A percentile compares a stretch with the other conserved stretches of the same genome.
Conservation (phyloP, 805 yeast species). For the Schwanniomyces yamadae region DNA sequence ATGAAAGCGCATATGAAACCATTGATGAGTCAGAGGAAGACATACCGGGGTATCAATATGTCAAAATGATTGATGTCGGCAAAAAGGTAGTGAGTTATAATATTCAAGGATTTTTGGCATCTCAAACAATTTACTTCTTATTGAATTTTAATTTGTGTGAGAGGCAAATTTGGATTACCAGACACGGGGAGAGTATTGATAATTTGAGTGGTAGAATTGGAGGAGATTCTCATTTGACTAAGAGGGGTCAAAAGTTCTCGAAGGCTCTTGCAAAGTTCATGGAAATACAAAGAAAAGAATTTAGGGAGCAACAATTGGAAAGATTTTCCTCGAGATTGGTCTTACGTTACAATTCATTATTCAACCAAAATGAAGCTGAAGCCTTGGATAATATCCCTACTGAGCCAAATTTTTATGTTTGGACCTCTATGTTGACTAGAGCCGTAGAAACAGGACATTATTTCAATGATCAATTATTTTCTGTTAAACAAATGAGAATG, state of each 20-base stretch:
- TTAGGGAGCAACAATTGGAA: constrained; percentile 60
- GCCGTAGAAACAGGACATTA: constrained; percentile 74
- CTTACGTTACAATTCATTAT: constrained; percentile 36
- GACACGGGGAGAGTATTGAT: constrained; percentile 92
- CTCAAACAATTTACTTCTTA: constrained; percentile 88
- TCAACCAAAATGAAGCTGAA: constrained; percentile 20
- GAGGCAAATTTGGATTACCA: constrained; percentile 90
- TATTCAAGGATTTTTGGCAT: constrained; percentile 82
- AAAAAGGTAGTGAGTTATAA: constrained; percentile 90
- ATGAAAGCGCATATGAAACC: constrained; percentile 87
- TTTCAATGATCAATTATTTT: constrained; percentile 72
- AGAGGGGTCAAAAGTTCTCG: constrained; percentile 74
- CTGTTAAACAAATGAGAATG: constrained; percentile 87
- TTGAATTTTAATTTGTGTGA: constrained; percentile 85
- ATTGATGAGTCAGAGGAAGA: constrained; percentile 79
- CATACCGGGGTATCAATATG: constrained; percentile 71
- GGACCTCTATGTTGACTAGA: constrained; percentile 86
- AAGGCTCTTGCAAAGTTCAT: constrained; percentile 73
- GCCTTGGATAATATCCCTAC: constrained; percentile 30
- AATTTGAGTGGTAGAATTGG: constrained; percentile 86
- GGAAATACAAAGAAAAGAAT: constrained; percentile 64
- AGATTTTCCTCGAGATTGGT: constrained; percentile 48
- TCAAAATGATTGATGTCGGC: constrained; percentile 95
- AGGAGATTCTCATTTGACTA: constrained; percentile 82
- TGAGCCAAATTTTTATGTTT: constrained; percentile 81